phyloP scores from a whole-genome alignment of 23 red algal genomes.

The Gracilaria vermiculophylla region DNA sequence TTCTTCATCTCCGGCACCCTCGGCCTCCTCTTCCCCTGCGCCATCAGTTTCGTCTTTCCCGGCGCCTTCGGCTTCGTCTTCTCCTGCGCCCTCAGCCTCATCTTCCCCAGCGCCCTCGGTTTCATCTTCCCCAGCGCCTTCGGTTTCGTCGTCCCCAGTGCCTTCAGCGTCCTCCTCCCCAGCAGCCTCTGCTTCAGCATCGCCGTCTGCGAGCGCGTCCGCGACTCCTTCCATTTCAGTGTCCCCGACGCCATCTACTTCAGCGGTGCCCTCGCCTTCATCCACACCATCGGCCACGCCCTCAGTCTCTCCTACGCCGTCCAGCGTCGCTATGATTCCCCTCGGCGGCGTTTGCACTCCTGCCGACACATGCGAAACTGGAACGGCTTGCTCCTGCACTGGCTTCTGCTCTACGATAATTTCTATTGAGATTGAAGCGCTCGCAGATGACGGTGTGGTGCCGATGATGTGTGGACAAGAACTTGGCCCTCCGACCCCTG shows the following conservation, averaged over 20 bases:
- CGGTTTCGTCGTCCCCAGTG: not conserved
- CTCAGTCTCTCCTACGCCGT: not conserved
- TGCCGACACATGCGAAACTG: not conserved
- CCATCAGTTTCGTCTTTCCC: not conserved
- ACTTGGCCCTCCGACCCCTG: not conserved
- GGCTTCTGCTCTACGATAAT: conserved; percentile 10
- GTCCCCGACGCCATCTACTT: not conserved
- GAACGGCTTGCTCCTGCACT: conserved; percentile 21
- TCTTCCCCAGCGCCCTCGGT: conserved; percentile 17
- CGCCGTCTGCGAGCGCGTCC: not conserved
- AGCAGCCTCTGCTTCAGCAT: not conserved
- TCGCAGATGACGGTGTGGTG: conserved; percentile 1
- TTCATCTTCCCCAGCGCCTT: not conserved
- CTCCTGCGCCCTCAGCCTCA: not conserved
- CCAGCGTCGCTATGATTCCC: not conserved
- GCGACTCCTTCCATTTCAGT: not conserved
- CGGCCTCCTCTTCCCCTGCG: not conserved
- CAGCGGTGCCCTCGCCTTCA: not conserved
- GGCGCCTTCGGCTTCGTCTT: conserved; percentile 2
- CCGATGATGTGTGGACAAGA: not conserved
- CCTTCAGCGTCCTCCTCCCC: conserved; percentile 9
- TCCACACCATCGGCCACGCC: not conserved
- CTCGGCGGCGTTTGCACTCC: conserved; percentile 18
- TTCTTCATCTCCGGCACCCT: not conserved
- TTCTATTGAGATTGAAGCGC: not conserved